Conservation (phyloP, 768 basidiomycete genomes). For the Lentinula edodes region DNA sequence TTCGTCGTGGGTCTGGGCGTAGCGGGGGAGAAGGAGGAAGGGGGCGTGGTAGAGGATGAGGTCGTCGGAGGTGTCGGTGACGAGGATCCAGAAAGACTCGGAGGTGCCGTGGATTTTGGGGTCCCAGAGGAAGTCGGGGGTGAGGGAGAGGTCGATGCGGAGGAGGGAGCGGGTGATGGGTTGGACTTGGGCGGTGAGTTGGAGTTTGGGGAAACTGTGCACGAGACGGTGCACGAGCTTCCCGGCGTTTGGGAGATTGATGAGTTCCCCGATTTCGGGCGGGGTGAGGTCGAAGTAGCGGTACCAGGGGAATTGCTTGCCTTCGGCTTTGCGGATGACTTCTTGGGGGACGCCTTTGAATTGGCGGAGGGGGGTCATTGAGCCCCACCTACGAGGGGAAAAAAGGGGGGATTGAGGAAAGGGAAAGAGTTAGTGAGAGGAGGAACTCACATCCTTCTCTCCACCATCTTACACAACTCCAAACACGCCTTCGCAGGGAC, state of each 20-base stretch:
- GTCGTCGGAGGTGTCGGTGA: constrained; percentile 98
- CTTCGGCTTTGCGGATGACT: constrained; percentile 85
- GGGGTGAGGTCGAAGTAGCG: constrained; percentile 93
- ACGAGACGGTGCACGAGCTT: constrained; percentile 88
- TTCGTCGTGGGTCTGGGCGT: constrained; percentile 60
- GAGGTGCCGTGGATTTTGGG: constrained; percentile 86
- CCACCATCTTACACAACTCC: constrained; percentile 95
- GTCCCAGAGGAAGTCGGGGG: constrained; percentile 98
- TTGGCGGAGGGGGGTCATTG: constrained; percentile 95
- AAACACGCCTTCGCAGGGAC: constrained; percentile 87
- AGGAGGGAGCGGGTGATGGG: constrained; percentile 93
- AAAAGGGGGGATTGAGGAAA: too few relatives aligned
- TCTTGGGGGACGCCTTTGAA: constrained; percentile 89
- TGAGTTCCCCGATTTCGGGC: constrained; percentile 91
- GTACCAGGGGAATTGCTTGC: constrained; percentile 99
- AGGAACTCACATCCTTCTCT: constrained; percentile 76
- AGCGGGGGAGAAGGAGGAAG: constrained; percentile 88
- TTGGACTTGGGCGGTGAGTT: constrained; percentile 92
- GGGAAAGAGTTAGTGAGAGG: too few relatives aligned
- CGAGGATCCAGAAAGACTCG: constrained; percentile 89
- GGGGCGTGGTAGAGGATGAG: constrained; percentile 92
- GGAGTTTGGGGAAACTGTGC: constrained; percentile 93
- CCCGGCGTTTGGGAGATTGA: constrained; percentile 92
- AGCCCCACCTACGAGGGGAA: constrained; percentile 81
- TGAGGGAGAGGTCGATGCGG: constrained; percentile 88